Evolutionary conservation across 345 rosid species (phyloP).

Genomic region (Gossypium stocksii): DNA sequence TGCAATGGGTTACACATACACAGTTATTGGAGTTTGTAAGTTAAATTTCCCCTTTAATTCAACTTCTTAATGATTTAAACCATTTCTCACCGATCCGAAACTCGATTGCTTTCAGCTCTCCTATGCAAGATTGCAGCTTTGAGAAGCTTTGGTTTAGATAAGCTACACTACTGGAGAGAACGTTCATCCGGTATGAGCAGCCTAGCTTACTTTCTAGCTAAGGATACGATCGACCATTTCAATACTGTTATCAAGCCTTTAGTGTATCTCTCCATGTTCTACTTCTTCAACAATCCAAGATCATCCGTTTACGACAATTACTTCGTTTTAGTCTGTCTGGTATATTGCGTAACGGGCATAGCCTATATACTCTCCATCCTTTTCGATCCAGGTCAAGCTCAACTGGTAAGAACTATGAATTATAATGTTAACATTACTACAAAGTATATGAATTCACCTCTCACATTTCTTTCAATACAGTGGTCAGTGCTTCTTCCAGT

Average conservation of each 20-base stretch:
- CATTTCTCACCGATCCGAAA: conserved; percentile 2
- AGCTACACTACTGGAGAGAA: conserved; percentile 94
- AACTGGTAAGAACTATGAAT: conserved; percentile 56
- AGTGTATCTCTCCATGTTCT: conserved; percentile 92
- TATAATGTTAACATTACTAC: background rate
- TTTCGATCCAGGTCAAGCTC: conserved; percentile 89
- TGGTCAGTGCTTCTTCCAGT: conserved; percentile 99
- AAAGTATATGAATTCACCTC: background rate
- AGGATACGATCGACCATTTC: conserved; percentile 91
- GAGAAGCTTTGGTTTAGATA: conserved; percentile 86
- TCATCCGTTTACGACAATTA: conserved; percentile 75
- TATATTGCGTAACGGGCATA: conserved; percentile 93
- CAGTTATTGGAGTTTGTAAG: conserved; percentile 98
- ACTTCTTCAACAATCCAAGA: conserved; percentile 96
- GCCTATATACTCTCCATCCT: conserved; percentile 75
- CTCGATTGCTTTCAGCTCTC: conserved; percentile 57
- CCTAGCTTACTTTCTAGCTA: conserved; percentile 82
- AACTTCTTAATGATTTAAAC: background rate
- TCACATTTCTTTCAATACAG: conserved; percentile 30
- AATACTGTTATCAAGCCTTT: conserved; percentile 82
- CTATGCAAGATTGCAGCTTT: conserved; percentile 89
- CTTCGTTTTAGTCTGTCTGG: conserved; percentile 69
- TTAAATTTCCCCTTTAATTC: conserved; percentile 12
- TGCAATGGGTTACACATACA: conserved; percentile 78
- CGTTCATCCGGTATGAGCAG: conserved; percentile 96